phyloP scores from a whole-genome alignment of 768 basidiomycete species.

The Tylopilus vinaceipallidus region DNA sequence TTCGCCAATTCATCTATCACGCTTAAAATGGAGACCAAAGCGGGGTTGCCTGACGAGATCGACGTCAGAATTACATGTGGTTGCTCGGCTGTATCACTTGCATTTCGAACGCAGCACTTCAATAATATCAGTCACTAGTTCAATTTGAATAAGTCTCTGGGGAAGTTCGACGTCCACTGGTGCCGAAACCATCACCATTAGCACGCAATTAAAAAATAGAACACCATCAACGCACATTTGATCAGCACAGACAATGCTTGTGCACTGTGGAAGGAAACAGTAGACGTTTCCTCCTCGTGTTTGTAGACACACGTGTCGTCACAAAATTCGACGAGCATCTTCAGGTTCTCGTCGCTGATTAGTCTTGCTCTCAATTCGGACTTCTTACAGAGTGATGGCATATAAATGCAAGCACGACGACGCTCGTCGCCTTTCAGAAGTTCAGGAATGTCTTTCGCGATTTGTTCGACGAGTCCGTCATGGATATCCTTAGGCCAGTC shows the following conservation, averaged over 20 bases:
- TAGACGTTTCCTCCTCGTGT: conserved; percentile 18
- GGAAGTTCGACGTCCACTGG: conserved; percentile 17
- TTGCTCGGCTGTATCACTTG: not conserved
- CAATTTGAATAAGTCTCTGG: conserved; percentile 14
- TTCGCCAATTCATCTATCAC: conserved; percentile 18
- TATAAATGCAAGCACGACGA: conserved; percentile 26
- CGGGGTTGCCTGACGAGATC: conserved; percentile 17
- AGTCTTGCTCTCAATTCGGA: conserved; percentile 9
- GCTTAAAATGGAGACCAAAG: conserved; percentile 22
- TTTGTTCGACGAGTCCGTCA: conserved; percentile 1
- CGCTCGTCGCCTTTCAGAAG: conserved; percentile 13
- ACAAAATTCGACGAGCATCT: conserved; percentile 18
- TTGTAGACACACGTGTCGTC: conserved; percentile 5
- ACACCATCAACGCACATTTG: conserved; percentile 12
- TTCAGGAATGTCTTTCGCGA: conserved; percentile 10
- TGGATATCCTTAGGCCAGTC: conserved; percentile 13
- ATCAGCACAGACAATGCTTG: conserved; percentile 28
- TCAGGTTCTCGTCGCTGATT: conserved; percentile 18
- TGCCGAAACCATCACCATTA: conserved; percentile 6
- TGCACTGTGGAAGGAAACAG: conserved; percentile 22
- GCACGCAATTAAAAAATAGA: conserved; percentile 1
- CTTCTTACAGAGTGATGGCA: conserved; percentile 30
- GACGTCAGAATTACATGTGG: not conserved
- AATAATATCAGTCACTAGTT: conserved; percentile 17
- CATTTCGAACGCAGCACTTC: conserved; percentile 17